Percentiles rank a stretch among this genome's conserved stretches.
These are phyloP conservation scores for Dioscorea cayenensis DNA, from an alignment of 116 monocot genomes.

Conservation along the genomic window DNA sequence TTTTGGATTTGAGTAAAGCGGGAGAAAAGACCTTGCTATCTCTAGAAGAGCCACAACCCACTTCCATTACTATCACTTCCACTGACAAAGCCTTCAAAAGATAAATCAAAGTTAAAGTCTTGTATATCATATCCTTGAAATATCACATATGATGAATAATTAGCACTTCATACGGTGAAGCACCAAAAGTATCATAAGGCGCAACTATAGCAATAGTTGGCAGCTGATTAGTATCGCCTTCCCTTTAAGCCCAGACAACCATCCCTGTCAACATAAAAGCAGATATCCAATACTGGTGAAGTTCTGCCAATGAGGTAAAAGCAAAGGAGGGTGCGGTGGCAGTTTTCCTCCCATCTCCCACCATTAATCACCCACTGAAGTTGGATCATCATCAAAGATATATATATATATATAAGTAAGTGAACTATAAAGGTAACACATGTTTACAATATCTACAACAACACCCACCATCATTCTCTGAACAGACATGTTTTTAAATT, in stretches of 20 bases:
- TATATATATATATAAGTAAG: too few relatives aligned
- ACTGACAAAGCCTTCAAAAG: constrained; percentile 64
- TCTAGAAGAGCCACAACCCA: constrained; percentile 93
- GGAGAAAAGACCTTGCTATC: constrained; percentile 90
- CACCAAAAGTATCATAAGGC: constrained; percentile 98
- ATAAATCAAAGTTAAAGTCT: neutral
- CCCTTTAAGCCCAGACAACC: constrained; percentile 86
- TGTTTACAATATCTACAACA: too few relatives aligned
- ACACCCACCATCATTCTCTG: too few relatives aligned
- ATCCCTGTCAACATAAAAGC: constrained; percentile 52
- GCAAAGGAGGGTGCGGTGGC: too few relatives aligned
- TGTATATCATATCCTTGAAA: neutral
- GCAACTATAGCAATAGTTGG: constrained; percentile 98
- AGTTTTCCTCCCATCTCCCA: too few relatives aligned
- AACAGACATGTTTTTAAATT: too few relatives aligned
- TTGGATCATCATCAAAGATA: too few relatives aligned
- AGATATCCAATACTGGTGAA: too few relatives aligned
- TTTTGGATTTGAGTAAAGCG: constrained; percentile 85
- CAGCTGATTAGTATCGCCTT: constrained; percentile 61
- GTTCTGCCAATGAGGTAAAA: too few relatives aligned
- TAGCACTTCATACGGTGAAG: constrained; percentile 61
- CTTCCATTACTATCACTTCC: constrained; percentile 95
- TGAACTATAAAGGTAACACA: too few relatives aligned
- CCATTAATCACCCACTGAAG: too few relatives aligned
- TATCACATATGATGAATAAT: neutral